Base-by-base conservation (phyloP, 164 flowering plant species). In the Aristolochia fimbriata region DNA sequence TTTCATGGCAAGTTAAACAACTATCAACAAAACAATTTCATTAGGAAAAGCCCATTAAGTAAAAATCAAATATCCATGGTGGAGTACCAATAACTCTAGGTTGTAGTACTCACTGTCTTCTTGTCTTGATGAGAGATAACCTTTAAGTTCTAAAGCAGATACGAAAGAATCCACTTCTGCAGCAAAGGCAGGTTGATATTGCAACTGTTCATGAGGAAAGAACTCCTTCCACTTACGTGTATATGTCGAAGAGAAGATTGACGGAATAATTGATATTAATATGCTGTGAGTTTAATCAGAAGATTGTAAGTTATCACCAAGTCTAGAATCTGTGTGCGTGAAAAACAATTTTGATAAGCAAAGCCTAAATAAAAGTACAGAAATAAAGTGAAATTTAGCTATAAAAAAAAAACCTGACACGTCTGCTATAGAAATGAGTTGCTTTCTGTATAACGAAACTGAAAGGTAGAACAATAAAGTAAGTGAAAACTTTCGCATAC, bases 91-190 rank as follows among this genome's bases (percentile, higher is more conserved):
- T 27, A 27, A 27, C 30, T 27, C 30, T 50, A 0, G 19, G 8
- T 8, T 19, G 19, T 20, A 20, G 23, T 15, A 84, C 91, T 82
- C 66, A 88, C 95, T 85, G 64, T 85, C 96, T 57, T 79, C 92
- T 76, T 88, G 98, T 65, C 98, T 83, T 92, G 91, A 91, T 25
- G 91, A 68, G 31, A 88, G 66, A 79, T 83, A 85, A 75, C 85
- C 88, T 58, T 61, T 75, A 70, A 86, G 68, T 59, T 81, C 78
- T 62, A 77, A 62, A 58, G 58, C 20, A 37, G 92, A 71, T 13
- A 96, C 90, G 69, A 83, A 91, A 73, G 85, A 85, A 27, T 83
- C 77, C 21, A 86, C 86, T 43, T 87, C 81, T 15, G 83, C 96
- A 79, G 82, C 92, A 73, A 91, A 91, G 54, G 75, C 74, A 57